Evolutionary conservation across 2,329 filamentous ascomycete species (phyloP).

Genomic region (Beauveria asiatica): DNA sequence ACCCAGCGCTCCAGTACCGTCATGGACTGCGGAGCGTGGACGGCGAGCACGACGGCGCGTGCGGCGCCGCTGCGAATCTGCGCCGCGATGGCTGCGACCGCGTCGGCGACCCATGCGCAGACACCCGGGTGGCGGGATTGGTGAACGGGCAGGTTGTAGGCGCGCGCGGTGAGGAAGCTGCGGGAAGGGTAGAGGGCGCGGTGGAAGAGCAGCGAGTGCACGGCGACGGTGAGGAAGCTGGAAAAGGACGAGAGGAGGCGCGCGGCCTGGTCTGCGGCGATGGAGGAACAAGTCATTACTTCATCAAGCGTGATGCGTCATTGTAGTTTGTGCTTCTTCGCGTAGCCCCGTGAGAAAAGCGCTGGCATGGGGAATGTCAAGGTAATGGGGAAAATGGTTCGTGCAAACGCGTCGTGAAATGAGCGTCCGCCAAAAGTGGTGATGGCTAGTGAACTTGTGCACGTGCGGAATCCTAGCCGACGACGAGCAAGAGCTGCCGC

Average conservation of each 20-base stretch:
- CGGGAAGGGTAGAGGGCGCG: slow-evolving; percentile 67
- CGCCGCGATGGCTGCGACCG: slow-evolving; percentile 60
- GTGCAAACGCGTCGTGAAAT: neutral
- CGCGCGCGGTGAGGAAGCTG: slow-evolving; percentile 71
- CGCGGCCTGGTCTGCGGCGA: slow-evolving; percentile 36
- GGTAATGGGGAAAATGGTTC: neutral
- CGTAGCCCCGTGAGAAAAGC: neutral
- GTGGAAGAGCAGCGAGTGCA: slow-evolving; percentile 81
- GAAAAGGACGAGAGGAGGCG: slow-evolving; percentile 61
- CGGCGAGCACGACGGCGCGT: slow-evolving; percentile 38
- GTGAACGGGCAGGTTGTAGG: slow-evolving; percentile 76
- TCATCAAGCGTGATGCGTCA: neutral
- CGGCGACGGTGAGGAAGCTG: slow-evolving; percentile 71
- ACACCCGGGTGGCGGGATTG: slow-evolving; percentile 81
- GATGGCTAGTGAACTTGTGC: neutral
- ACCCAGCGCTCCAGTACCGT: slow-evolving; percentile 53
- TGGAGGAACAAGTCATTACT: slow-evolving; percentile 12
- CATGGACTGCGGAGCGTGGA: slow-evolving; percentile 32
- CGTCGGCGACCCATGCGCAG: slow-evolving; percentile 77
- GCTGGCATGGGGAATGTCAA: neutral
- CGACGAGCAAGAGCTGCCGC: neutral
- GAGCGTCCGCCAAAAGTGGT: slow-evolving; percentile 1
- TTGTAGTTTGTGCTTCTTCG: neutral
- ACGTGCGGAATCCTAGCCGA: neutral
- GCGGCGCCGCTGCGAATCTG: slow-evolving; percentile 56